Percentiles rank a stretch among this genome's conserved stretches.
phyloP scores from a whole-genome alignment of 2,329 filamentous ascomycete species.

The Fusarium guadeloupense region DNA sequence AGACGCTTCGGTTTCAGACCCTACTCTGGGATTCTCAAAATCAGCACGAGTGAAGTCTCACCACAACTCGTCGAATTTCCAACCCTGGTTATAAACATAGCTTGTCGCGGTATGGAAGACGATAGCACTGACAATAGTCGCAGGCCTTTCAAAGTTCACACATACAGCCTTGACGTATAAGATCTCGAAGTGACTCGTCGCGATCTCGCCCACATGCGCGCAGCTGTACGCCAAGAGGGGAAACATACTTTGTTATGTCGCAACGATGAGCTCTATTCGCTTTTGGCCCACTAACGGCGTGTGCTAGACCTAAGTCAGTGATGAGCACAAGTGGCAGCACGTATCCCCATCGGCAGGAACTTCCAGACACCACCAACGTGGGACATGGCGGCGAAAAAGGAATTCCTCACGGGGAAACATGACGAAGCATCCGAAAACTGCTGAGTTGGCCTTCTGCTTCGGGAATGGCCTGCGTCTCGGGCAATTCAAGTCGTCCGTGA shows the following conservation, averaged over 20 bases:
- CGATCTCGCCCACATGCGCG: conserved; percentile 10
- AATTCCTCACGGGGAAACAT: conserved; percentile 35
- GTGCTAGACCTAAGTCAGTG: conserved; percentile 16
- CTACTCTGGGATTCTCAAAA: background rate
- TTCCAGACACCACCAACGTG: conserved; percentile 19
- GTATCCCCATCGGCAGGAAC: conserved; percentile 21
- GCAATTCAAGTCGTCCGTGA: conserved; percentile 38
- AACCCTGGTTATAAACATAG: background rate
- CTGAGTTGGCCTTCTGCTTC: conserved; percentile 48
- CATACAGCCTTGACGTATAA: background rate
- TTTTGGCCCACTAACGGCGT: conserved; percentile 10
- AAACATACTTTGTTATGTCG: conserved; percentile 11
- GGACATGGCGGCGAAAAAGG: conserved; percentile 33
- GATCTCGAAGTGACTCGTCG: conserved; percentile 18
- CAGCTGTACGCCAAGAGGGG: background rate
- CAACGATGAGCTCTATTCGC: conserved; percentile 16
- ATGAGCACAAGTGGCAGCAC: conserved; percentile 22
- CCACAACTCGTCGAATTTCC: background rate
- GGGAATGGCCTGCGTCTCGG: conserved; percentile 45
- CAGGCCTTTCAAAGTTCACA: background rate
- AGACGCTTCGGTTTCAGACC: background rate
- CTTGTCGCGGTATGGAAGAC: background rate
- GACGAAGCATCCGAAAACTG: conserved; percentile 33
- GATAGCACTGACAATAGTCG: background rate
- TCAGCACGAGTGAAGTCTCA: background rate